Base-by-base conservation (phyloP, 768 basidiomycete species). In the Tylopilus plumbeoviolaceoides region DNA sequence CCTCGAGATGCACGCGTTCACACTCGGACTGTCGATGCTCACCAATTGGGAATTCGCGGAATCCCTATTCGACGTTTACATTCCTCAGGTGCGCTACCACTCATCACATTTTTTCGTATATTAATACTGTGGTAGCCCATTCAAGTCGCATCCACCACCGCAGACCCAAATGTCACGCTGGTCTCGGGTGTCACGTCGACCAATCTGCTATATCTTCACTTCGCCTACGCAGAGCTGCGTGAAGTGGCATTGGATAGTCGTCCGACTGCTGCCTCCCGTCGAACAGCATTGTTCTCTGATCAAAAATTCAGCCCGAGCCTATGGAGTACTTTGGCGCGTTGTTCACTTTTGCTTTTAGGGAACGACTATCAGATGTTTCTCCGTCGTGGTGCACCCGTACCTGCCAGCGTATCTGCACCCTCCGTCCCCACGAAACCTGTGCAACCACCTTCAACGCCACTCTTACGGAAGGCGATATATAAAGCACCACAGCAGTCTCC, bases 281-380 rank as follows among this genome's bases (percentile, higher is more conserved):
- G 86, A 11, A 75, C 76, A 0, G 75, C 79, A 0, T 62, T 90
- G 1, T 90, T 89, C 59, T 76, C 76, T 1, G 87, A 90, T 58
- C 83, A 86, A 61, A 86, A 85, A 58, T 79, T 80, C 47, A 74
- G 71, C 8, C 84, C 83, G 0, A 81, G 72, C 47, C 67, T 88
- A 9, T 91, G 90, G 89, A 72, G 71, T 18, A 74, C 74, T 2
- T 69, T 90, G 30, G 72, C 73, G 8, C 77, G 87, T 5, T 81
- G 83, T 50, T 73, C 78, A 8, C 73, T 92, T 2, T 61, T 87
- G 10, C 63, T 78, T 7, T 73, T 91, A 1, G 89, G 87, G 9
- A 63, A 71, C 1, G 87, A 92, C 64, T 90, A 90, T 55, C 86
- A 86, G 59, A 70, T 74, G 0, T 72, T 91, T 44, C 69, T 86